Conservation (phyloP, 2,329 filamentous ascomycete genomes). For the Emericellopsis cladophorae region DNA sequence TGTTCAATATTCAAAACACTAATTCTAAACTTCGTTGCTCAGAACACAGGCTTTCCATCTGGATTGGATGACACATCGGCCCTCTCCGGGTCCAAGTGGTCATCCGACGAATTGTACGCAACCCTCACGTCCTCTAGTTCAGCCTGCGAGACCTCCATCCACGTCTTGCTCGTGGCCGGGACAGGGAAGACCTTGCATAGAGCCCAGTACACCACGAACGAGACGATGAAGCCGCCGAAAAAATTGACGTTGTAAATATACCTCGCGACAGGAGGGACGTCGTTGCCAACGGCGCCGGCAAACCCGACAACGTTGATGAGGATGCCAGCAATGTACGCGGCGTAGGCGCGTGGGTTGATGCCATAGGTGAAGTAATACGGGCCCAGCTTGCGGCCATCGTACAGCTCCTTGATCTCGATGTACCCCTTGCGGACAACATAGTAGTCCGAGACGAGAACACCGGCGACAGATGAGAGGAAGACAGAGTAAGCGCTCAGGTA, state of each 20-base stretch:
- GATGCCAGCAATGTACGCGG: slow-evolving; percentile 71
- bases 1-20: too few species aligned
- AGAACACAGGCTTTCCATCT: too few species aligned
- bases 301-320: slow-evolving; percentile 88
- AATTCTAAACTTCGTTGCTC: too few species aligned
- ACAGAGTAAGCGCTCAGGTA: slow-evolving; percentile 88
- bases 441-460: slow-evolving; percentile 84
- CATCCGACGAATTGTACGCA: slow-evolving; percentile 24
- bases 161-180: slow-evolving; percentile 59
- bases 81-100: not conserved
- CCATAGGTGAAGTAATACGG: slow-evolving; percentile 67
- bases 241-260: slow-evolving; percentile 91
- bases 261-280: slow-evolving; percentile 64
- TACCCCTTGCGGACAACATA: slow-evolving; percentile 77
- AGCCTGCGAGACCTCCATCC: slow-evolving; percentile 65
- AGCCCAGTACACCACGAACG: slow-evolving; percentile 51
- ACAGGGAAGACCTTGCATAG: slow-evolving; percentile 61
- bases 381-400: slow-evolving; percentile 52
- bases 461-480: slow-evolving; percentile 85
- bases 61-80: too few species aligned
- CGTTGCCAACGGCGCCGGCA: slow-evolving; percentile 59
- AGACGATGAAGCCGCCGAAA: slow-evolving; percentile 70
- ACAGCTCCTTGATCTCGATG: slow-evolving; percentile 65
- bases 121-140: slow-evolving; percentile 41
- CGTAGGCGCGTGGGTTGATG: slow-evolving; percentile 73